Conservation (phyloP, 1,284 basidiomycete genomes). For the Golubevia pallescens region DNA sequence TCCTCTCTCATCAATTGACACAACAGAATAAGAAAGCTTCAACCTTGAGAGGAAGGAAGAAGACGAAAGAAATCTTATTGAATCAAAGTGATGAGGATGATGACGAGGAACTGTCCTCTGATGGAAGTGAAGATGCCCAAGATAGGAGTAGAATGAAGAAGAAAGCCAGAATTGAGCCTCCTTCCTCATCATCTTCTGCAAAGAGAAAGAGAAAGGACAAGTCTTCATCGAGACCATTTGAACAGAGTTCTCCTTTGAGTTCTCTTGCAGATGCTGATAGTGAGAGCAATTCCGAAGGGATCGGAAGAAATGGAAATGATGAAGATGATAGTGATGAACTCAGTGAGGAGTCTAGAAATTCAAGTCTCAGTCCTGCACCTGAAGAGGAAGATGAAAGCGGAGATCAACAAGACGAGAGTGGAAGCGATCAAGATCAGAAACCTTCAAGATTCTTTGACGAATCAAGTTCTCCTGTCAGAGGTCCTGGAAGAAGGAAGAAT, state of each 20-base stretch:
- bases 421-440: slow-evolving; percentile 2
- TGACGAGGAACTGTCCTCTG: slow-evolving; percentile 4
- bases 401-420: slow-evolving; percentile 3
- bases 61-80: slow-evolving; percentile 13
- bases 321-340: background rate
- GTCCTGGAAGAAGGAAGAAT: background rate
- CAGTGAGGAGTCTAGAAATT: slow-evolving; percentile 10
- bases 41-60: too few relatives aligned
- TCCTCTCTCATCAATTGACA: too few relatives aligned
- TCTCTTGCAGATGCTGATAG: background rate
- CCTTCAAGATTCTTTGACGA: background rate
- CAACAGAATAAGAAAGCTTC: too few relatives aligned
- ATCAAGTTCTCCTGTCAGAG: background rate
- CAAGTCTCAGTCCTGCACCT: slow-evolving; percentile 20
- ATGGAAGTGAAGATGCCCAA: too few relatives aligned
- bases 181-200: too few relatives aligned
- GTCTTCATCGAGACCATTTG: background rate
- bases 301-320: background rate
- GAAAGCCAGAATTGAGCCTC: too few relatives aligned
- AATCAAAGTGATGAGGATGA: slow-evolving; percentile 12
- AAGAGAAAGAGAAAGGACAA: background rate
- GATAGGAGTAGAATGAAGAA: too few relatives aligned
- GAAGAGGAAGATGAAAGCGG: slow-evolving; percentile 8
- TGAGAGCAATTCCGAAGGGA: background rate
- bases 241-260: background rate